These are phyloP conservation scores for Vaccinium corymbosum DNA, from an alignment of 148 eudicot species.

Conservation along the genomic window DNA sequence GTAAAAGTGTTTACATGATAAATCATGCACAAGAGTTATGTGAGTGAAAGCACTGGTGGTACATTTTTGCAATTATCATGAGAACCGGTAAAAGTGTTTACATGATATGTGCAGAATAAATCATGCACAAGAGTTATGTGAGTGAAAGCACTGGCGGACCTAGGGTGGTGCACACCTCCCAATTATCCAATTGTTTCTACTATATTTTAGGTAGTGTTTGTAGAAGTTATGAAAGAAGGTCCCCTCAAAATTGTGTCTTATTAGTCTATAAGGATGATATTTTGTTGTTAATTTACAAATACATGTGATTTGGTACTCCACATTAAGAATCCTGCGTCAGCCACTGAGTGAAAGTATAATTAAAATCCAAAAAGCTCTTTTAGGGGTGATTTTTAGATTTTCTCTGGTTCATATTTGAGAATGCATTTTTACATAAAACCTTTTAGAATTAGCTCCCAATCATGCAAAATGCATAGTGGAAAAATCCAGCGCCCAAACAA, in stretches of 20 bases:
- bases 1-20: neutral
- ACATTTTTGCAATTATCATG: no score
- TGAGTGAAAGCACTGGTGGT: neutral
- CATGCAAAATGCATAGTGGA: neutral
- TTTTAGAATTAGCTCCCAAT: neutral
- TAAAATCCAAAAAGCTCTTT: neutral
- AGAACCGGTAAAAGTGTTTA: neutral
- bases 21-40: neutral
- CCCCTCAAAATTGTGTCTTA: no score
- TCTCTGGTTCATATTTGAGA: neutral
- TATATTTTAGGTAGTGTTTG: no score
- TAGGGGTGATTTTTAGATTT: neutral
- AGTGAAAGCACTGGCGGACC: neutral
- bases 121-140: neutral
- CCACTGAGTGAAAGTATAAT: no score
- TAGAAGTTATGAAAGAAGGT: no score
- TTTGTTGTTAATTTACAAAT: no score
- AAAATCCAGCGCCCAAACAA: neutral
- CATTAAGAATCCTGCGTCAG: no score
- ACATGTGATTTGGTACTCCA: no score
- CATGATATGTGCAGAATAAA: neutral
- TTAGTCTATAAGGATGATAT: no score
- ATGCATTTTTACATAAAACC: neutral
- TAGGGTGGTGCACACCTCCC: no score
- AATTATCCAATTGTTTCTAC: no score